Evolutionary conservation across 2,329 filamentous ascomycete genomes (phyloP), one percentile per base, ranked within the genome.

Genomic region (Epicoccum nigrum): DNA sequence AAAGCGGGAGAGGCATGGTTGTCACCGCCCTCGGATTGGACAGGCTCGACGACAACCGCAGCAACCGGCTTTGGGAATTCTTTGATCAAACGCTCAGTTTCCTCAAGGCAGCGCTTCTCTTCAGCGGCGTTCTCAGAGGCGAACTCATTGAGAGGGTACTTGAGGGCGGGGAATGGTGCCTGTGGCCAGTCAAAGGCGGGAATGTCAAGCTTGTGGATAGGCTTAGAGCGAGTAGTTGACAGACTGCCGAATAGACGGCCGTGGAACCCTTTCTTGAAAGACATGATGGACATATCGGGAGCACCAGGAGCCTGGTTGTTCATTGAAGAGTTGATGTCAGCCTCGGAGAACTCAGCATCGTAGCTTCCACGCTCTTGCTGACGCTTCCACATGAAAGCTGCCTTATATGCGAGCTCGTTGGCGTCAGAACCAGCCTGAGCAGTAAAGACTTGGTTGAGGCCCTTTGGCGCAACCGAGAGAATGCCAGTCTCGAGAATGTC

Each of bases 121-220:
- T 91, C 89, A 53, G 81, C 80, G n/a, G 83, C 85, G 73, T 96
- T 96, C 76, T 94, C 91, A 61, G 85, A 84, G 17, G 75, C 87
- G 74, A 94, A 85, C 61, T 90, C 80, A 63, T 92, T 87, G 5
- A 96, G 85, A 0, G 92, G 92, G 76, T 96, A 96, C 76, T 92
- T 92, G 70, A 95, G 83, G 58, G 78, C 68, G 8, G 92, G 92
- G 82, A 96, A 96, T 48, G 89, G 85, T 15, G 91, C 91, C 74
- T 93, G 90, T 21, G 92, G 92, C 92, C 92, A 96, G 81, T 96
- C 89, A 68, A 96, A 96, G 67, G 92, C 90, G 19, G 92, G 92
- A 64, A 96, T 96, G 71, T 96, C 92, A 64, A 96, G 80, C 79
- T 96, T 96, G 82, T 96, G 92, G 73, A 96, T 92, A 38, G 92